phyloP scores from a whole-genome alignment of 2,329 filamentous ascomycete genomes.

The Myriosclerotinia duriaeana region DNA sequence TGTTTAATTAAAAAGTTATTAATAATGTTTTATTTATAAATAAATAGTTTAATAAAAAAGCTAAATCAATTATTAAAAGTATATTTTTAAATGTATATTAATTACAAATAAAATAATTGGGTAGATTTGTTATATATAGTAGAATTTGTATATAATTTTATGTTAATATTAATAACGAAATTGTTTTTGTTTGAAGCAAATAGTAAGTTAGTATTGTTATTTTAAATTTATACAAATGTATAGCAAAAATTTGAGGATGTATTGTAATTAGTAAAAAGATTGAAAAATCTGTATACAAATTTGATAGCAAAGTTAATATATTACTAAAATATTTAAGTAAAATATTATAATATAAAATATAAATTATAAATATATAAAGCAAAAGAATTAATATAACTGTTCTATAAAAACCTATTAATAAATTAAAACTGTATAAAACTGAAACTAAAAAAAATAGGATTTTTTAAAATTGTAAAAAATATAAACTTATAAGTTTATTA shows the following conservation, averaged over 20 bases:
- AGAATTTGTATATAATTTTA: background rate
- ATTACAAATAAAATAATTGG: background rate
- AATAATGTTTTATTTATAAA: no score
- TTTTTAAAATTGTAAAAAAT: no score
- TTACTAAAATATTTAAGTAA: background rate
- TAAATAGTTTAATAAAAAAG: no score
- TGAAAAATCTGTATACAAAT: background rate
- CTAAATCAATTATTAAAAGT: background rate
- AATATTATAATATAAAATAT: conserved; percentile 2
- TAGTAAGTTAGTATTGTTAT: background rate
- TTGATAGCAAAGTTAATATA: background rate
- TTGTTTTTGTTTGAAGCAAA: background rate
- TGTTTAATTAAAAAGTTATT: no score
- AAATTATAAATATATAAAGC: background rate
- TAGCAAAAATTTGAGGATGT: background rate
- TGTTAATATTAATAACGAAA: background rate
- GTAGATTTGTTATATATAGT: background rate
- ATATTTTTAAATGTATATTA: background rate
- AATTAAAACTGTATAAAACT: no score
- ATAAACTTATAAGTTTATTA: no score
- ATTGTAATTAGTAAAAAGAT: background rate
- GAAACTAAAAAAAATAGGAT: no score
- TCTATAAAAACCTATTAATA: background rate
- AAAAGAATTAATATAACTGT: background rate
- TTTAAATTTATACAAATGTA: background rate